Evolutionary conservation across 257 asterid species (phyloP).

Genomic region (Leonotis leonurus): DNA sequence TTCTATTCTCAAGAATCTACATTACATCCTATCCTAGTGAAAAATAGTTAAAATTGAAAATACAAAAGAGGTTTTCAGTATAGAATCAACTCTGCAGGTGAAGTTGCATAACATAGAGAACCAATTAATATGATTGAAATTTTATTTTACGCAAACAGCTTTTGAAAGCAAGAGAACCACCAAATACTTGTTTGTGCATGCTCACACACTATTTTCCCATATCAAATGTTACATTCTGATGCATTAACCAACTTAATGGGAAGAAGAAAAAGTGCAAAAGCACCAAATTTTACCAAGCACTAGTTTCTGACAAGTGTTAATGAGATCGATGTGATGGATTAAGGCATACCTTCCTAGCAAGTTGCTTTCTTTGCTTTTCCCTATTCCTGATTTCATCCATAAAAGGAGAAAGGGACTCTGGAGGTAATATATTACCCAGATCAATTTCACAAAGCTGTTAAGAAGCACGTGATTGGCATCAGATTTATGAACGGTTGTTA

Average conservation of each 20-base stretch:
- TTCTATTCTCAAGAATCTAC: neutral
- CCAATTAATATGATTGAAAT: neutral
- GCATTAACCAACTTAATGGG: neutral
- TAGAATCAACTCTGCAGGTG: neutral
- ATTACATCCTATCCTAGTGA: neutral
- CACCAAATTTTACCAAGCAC: conserved; percentile 3
- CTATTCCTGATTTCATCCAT: conserved; percentile 86
- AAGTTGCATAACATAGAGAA: neutral
- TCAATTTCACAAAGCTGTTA: conserved; percentile 87
- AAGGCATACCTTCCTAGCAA: conserved; percentile 68
- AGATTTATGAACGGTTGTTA: neutral
- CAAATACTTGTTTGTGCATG: neutral
- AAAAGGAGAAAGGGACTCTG: conserved; percentile 78
- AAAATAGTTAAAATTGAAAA: neutral
- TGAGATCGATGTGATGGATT: neutral
- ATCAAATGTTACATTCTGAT: neutral
- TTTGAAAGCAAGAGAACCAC: neutral
- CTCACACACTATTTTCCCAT: neutral
- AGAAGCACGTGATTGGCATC: conserved; percentile 5
- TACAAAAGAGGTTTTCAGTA: neutral
- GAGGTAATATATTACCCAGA: conserved; percentile 52
- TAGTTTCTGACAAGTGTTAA: conserved; percentile 2
- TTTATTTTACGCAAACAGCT: neutral
- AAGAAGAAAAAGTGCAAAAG: neutral
- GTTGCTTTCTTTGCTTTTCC: conserved; percentile 75